A percentile compares a stretch with the other conserved stretches of the same genome.
Evolutionary conservation across 768 basidiomycete species (phyloP).

Genomic region (Suillus paluster): DNA sequence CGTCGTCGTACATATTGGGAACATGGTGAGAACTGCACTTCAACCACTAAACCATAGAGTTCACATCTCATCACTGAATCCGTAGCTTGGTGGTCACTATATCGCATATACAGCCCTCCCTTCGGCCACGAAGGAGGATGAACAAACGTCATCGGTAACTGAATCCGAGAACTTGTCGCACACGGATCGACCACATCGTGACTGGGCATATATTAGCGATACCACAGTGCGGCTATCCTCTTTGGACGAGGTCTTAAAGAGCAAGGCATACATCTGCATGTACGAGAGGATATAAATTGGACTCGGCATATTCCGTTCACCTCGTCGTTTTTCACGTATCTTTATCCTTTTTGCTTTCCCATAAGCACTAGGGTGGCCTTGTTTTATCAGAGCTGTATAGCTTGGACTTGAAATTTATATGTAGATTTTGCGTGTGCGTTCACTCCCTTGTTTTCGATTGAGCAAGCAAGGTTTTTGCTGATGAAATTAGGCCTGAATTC

Average conservation of each 20-base stretch:
- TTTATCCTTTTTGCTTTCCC: conserved; percentile 4
- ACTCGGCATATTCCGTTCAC: background rate
- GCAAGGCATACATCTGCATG: conserved; percentile 94
- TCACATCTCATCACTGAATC: conserved; percentile 10
- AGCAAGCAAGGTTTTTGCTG: background rate
- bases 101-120: conserved; percentile 83
- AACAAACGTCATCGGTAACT: background rate
- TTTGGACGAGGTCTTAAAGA: conserved; percentile 87
- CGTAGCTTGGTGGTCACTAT: conserved; percentile 87
- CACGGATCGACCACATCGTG: conserved; percentile 37
- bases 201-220: conserved; percentile 95
- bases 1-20: conserved; percentile 86
- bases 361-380: background rate
- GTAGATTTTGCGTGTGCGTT: background rate
- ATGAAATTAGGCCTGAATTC: background rate
- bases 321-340: background rate
- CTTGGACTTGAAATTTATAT: background rate
- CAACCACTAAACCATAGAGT: background rate
- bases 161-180: conserved; percentile 16
- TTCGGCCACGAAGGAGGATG: conserved; percentile 27
- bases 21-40: conserved; percentile 60
- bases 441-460: background rate
- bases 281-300: conserved; percentile 68
- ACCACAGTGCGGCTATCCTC: conserved; percentile 80
- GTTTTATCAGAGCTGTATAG: conserved; percentile 1